These are phyloP conservation scores for Trametes maxima DNA, from an alignment of 768 basidiomycete genomes.

Conservation along the genomic window DNA sequence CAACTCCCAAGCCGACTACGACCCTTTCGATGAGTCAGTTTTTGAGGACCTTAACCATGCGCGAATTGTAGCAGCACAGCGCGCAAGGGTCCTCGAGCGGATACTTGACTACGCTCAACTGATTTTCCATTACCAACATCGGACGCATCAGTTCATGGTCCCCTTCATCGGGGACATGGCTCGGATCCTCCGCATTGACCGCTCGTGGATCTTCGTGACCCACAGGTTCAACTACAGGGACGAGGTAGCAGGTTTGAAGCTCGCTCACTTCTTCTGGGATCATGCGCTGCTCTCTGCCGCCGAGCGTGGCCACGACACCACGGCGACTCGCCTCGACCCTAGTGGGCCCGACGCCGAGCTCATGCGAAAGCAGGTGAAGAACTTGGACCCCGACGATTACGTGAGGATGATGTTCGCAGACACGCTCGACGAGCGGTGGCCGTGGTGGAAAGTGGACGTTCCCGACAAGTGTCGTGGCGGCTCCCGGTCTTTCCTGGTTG, in stretches of 20 bases:
- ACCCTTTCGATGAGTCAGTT: too few species aligned
- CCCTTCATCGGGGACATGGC: not conserved
- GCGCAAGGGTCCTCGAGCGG: not conserved
- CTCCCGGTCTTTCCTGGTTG: constrained; percentile 14
- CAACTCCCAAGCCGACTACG: too few species aligned
- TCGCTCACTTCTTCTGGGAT: constrained; percentile 6
- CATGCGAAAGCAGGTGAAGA: not conserved
- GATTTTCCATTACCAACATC: constrained; percentile 6
- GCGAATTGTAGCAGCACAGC: too few species aligned
- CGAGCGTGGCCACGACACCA: constrained; percentile 11
- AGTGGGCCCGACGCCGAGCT: not conserved
- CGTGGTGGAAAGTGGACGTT: constrained; percentile 6
- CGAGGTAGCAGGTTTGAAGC: not conserved
- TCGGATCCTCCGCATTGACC: constrained; percentile 1
- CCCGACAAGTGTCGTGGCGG: not conserved
- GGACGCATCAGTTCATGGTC: constrained; percentile 7
- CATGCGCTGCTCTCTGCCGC: not conserved
- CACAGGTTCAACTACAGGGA: constrained; percentile 4
- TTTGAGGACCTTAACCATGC: too few species aligned
- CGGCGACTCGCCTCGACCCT: not conserved
- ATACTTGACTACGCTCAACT: not conserved
- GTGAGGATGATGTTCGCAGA: not conserved
- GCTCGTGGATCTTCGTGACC: not conserved
- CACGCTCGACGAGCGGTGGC: not conserved
- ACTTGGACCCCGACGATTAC: not conserved